These are phyloP conservation scores for Pseudocercospora ulei DNA, from an alignment of 2,329 filamentous ascomycete genomes.

Conservation along the genomic window DNA sequence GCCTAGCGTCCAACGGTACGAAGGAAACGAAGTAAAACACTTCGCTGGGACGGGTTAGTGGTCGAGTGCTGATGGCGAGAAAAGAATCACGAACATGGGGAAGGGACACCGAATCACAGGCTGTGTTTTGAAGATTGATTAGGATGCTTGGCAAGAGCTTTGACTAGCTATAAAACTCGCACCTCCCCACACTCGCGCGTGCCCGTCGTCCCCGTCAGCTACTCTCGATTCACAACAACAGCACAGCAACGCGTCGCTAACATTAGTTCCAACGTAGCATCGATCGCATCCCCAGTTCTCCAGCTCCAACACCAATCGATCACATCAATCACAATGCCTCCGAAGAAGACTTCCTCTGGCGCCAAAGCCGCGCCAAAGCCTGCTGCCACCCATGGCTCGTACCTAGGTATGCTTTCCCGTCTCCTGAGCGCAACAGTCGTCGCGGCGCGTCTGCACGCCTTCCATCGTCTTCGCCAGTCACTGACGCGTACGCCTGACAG, in stretches of 20 bases:
- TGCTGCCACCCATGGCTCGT: slow-evolving; percentile 52
- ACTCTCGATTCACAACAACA: slow-evolving; percentile 6
- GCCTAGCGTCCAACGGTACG: too few species aligned
- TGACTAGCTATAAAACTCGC: slow-evolving; percentile 9
- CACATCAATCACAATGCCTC: slow-evolving; percentile 23
- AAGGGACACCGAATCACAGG: slow-evolving; percentile 6
- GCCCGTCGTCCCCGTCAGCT: slow-evolving; percentile 5
- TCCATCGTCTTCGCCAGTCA: slow-evolving; percentile 33
- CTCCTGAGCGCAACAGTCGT: slow-evolving; percentile 16
- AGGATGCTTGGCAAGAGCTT: slow-evolving; percentile 9
- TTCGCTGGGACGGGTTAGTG: too few species aligned
- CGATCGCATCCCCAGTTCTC: slow-evolving; percentile 19
- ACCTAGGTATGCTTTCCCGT: slow-evolving; percentile 52
- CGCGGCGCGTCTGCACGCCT: slow-evolving; percentile 16
- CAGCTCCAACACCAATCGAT: slow-evolving; percentile 16
- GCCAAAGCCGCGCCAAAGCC: slow-evolving; percentile 49
- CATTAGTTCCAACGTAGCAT: slow-evolving; percentile 14
- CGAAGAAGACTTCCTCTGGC: slow-evolving; percentile 30
- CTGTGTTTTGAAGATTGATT: slow-evolving; percentile 8
- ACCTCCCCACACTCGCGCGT: slow-evolving; percentile 11
- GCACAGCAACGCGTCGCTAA: slow-evolving; percentile 10
- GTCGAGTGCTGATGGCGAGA: too few species aligned
- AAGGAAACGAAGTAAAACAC: too few species aligned
- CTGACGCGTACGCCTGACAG: slow-evolving; percentile 48
- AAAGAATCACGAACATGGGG: neutral